phyloP scores from a whole-genome alignment of 352 stramenopile genomes.

The Pythium vanterpoolii region DNA sequence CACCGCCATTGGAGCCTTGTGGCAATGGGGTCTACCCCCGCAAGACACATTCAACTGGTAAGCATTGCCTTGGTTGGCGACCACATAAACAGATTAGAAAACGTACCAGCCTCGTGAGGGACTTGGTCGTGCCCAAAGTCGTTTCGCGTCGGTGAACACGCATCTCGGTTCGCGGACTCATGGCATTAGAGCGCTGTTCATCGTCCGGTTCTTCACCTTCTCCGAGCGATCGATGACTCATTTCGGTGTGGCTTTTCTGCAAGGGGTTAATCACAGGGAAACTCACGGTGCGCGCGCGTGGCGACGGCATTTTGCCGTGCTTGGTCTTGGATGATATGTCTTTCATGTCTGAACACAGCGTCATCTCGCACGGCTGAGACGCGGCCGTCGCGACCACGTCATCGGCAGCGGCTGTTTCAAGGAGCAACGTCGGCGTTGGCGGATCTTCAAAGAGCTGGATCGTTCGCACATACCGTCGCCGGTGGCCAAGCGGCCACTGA shows the following conservation, averaged over 20 bases:
- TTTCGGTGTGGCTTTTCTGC: neutral
- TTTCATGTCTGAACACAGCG: conserved; percentile 5
- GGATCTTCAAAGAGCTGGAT: conserved; percentile 48
- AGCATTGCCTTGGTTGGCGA: neutral
- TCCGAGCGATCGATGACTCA: neutral
- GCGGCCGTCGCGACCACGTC: neutral
- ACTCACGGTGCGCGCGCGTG: conserved; percentile 15
- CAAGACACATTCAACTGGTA: neutral
- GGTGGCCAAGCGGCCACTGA: conserved; percentile 42
- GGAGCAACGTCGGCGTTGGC: neutral
- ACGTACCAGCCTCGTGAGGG: conserved; percentile 14
- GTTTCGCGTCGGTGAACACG: conserved; percentile 1
- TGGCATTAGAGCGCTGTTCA: neutral
- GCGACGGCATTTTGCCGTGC: conserved; percentile 12
- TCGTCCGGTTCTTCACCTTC: conserved; percentile 3
- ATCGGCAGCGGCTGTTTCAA: neutral
- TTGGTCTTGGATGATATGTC: neutral
- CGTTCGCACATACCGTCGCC: conserved; percentile 51
- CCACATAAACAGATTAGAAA: neutral
- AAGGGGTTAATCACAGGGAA: neutral
- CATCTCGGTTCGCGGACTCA: neutral
- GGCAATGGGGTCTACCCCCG: conserved; percentile 6
- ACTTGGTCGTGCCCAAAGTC: conserved; percentile 5
- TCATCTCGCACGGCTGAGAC: conserved; percentile 19
- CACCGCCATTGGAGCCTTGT: neutral